Conservation (phyloP, 352 stramenopile species). For the Phytophthora quininea region DNA sequence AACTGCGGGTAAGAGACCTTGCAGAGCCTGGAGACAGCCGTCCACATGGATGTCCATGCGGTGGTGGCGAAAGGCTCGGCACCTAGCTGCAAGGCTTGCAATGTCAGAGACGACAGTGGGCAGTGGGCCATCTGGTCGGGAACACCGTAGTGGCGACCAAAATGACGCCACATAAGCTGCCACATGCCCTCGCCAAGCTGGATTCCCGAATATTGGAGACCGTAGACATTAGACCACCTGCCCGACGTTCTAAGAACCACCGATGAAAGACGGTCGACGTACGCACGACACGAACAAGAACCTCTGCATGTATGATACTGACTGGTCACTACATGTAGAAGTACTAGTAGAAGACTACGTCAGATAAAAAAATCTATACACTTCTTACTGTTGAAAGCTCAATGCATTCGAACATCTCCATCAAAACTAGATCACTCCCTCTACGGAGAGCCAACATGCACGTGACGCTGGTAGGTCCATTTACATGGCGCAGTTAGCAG, state of each 20-base stretch:
- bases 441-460: slow-evolving; percentile 19
- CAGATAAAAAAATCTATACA: slow-evolving; percentile 23
- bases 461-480: neutral
- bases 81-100: neutral
- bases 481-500: slow-evolving; percentile 33
- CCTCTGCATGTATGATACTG: neutral
- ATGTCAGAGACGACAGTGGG: slow-evolving; percentile 15
- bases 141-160: slow-evolving; percentile 23
- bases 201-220: slow-evolving; percentile 3
- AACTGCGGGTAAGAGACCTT: slow-evolving; percentile 37
- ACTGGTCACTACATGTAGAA: neutral
- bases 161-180: slow-evolving; percentile 10
- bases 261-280: neutral
- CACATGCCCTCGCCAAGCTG: slow-evolving; percentile 28
- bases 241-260: neutral
- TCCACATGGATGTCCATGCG: slow-evolving; percentile 33
- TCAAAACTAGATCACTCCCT: slow-evolving; percentile 10
- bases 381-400: slow-evolving; percentile 19
- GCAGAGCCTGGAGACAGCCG: slow-evolving; percentile 5
- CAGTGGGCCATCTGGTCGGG: slow-evolving; percentile 20
- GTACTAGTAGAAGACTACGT: neutral
- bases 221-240: slow-evolving; percentile 4
- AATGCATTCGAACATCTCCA: slow-evolving; percentile 12
- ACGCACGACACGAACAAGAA: slow-evolving; percentile 8
- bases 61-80: slow-evolving; percentile 21